phyloP scores from a whole-genome alignment of 768 basidiomycete species.

The Boletus patriciae region DNA sequence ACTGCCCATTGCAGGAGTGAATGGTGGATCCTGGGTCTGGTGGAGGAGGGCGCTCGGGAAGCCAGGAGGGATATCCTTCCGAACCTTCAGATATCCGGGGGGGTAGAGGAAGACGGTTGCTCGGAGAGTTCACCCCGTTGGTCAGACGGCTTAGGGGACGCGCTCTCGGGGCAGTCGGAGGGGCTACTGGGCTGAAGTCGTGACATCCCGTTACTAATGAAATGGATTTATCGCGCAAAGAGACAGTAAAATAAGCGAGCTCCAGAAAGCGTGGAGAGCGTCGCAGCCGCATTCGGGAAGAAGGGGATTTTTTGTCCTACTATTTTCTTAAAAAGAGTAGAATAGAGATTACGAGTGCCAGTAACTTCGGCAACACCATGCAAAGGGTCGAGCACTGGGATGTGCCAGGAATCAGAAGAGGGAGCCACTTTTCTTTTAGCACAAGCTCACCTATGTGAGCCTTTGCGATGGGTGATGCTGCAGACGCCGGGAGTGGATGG shows the following conservation, averaged over 20 bases:
- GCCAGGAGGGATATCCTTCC: constrained; percentile 83
- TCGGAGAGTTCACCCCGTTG: constrained; percentile 32
- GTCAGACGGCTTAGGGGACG: constrained; percentile 28
- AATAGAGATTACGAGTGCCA: constrained; percentile 19
- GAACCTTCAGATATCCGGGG: constrained; percentile 42
- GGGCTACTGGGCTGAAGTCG: constrained; percentile 33
- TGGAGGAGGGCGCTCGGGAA: constrained; percentile 73
- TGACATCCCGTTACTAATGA: constrained; percentile 40
- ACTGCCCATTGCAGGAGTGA: constrained; percentile 52
- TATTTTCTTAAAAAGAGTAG: constrained; percentile 19
- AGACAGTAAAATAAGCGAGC: constrained; percentile 28
- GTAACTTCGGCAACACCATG: too few relatives aligned
- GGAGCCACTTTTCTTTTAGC: too few relatives aligned
- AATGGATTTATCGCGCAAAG: constrained; percentile 30
- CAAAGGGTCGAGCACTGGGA: too few relatives aligned
- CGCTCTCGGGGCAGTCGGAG: constrained; percentile 34
- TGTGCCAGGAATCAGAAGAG: too few relatives aligned
- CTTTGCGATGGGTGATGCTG: too few relatives aligned
- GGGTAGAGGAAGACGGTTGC: constrained; percentile 36
- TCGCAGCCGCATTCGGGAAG: constrained; percentile 36
- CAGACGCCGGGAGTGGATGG: too few relatives aligned
- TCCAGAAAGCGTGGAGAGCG: constrained; percentile 30
- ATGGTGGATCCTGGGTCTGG: constrained; percentile 74
- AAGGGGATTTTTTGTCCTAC: constrained; percentile 17
- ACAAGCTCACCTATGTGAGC: too few relatives aligned